These are phyloP conservation scores for Boechera divaricarpa DNA, from an alignment of 345 rosid genomes.

Conservation along the genomic window DNA sequence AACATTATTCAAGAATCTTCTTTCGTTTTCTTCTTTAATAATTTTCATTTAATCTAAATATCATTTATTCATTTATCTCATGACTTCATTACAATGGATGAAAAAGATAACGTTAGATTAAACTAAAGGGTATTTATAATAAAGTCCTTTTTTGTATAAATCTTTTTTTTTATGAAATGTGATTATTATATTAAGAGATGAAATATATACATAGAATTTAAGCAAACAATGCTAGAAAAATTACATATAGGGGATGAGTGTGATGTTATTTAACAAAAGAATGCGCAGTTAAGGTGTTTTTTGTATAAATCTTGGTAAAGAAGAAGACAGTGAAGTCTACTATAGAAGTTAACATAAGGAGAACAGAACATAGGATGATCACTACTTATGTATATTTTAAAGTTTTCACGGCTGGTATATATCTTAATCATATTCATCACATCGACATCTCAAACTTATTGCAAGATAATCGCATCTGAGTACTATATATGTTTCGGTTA, in stretches of 20 bases:
- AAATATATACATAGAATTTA: too few species aligned
- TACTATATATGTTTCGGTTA: neutral
- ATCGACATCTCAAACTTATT: neutral
- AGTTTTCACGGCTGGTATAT: neutral
- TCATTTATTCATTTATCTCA: conserved; percentile 13
- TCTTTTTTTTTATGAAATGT: neutral
- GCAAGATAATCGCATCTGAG: neutral
- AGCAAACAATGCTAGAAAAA: too few species aligned
- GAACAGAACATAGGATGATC: neutral
- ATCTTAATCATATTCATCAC: neutral
- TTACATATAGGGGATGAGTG: too few species aligned
- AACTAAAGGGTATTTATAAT: neutral
- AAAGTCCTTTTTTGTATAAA: conserved; percentile 8
- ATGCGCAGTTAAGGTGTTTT: neutral
- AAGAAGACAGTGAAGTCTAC: conserved; percentile 21
- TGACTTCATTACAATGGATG: conserved; percentile 5
- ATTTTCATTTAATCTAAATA: conserved; percentile 28
- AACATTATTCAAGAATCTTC: conserved; percentile 83
- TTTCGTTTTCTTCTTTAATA: conserved; percentile 49
- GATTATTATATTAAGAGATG: too few species aligned
- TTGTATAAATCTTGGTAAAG: conserved; percentile 27
- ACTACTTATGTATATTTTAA: neutral
- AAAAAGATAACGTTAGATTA: conserved; percentile 4
- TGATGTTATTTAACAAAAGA: too few species aligned
- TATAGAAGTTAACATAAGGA: conserved; percentile 3